Evolutionary conservation across 495 filamentous ascomycete genomes (phyloP), one percentile per base, ranked within the genome.

Genomic region (Patellaria atrata): DNA sequence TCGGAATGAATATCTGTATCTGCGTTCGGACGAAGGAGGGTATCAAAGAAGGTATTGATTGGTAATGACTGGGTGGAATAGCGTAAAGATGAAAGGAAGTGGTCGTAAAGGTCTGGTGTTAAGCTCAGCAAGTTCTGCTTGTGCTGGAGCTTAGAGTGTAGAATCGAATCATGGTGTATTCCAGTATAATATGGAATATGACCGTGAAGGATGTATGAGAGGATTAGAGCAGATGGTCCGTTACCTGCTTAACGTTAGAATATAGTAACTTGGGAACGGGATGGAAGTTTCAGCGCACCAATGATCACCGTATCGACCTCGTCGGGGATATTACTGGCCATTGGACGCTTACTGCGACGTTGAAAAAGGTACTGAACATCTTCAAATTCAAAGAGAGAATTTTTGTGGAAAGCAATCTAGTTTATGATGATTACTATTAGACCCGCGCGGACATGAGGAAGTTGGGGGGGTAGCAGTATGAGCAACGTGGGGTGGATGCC

Each of bases 41-140:
- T 77, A 40, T 79, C 75, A 1, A 79, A 51, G 16, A 79, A 54
- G 3, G 70, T 68, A 41, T 79, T 78, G 16, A 77, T 60, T 0
- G 75, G 75, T 1, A 77, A 60, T 1, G 75, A 71, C 45, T 77
- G 73, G 1, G 63, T 73, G 16, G 75, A 77, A 47, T 79, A 78
- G 1, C 68, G 70, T 12, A 76, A 58, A 0, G 75, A 73, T 1
- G 70, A 72, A 4, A 58, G 62, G 45, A 79, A 76, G 50, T 78
- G 75, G 5, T 65, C 63, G 6, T 51, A 53, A 10, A 54, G 39
- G 25, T 56, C 51, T 14, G 51, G 48, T 13, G 73, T 75, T 6
- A 77, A 55, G 27, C 57, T 51, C 22, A 70, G 47, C 6, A 76
- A 57, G 8, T 59, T 56, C 6, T 63, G 58, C 2, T 42, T 30